Conservation (phyloP, 2,329 filamentous ascomycete species). For the Venturia effusa region DNA sequence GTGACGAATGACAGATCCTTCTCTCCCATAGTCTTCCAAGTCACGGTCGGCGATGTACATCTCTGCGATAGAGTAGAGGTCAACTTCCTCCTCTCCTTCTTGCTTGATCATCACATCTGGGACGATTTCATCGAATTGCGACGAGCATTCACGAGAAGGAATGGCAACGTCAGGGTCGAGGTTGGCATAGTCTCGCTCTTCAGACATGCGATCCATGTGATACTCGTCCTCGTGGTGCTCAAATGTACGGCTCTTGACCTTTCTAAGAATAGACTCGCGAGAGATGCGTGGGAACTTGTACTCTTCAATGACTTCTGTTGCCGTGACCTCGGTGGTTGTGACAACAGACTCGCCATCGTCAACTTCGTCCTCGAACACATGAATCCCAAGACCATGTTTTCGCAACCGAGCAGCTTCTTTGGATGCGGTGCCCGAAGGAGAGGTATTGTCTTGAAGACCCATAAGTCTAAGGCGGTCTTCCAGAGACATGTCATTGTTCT, state of each 20-base stretch:
- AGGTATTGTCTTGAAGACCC: constrained; percentile 56
- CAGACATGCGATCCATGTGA: constrained; percentile 26
- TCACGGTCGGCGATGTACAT: constrained; percentile 42
- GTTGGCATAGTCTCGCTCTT: constrained; percentile 33
- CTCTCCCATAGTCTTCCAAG: constrained; percentile 28
- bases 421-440: neutral
- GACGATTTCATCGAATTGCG: constrained; percentile 47
- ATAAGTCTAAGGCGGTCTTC: constrained; percentile 81
- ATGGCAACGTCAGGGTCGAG: constrained; percentile 85
- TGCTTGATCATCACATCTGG: constrained; percentile 58
- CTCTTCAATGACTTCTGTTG: constrained; percentile 12
- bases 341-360: constrained; percentile 21
- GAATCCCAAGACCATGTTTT: constrained; percentile 17
- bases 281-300: constrained; percentile 73
- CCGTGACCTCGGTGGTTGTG: constrained; percentile 8
- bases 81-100: constrained; percentile 48
- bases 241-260: constrained; percentile 53
- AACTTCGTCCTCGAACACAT: constrained; percentile 26
- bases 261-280: constrained; percentile 82
- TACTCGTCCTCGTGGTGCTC: constrained; percentile 47
- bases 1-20: constrained; percentile 48
- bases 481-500: constrained; percentile 65
- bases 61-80: constrained; percentile 58
- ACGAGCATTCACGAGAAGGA: constrained; percentile 66
- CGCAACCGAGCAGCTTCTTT: constrained; percentile 28